Percentiles rank a stretch among this genome's conserved stretches.
Evolutionary conservation across 179 eudicot species (phyloP).

Genomic region (Beta macrorhiza): DNA sequence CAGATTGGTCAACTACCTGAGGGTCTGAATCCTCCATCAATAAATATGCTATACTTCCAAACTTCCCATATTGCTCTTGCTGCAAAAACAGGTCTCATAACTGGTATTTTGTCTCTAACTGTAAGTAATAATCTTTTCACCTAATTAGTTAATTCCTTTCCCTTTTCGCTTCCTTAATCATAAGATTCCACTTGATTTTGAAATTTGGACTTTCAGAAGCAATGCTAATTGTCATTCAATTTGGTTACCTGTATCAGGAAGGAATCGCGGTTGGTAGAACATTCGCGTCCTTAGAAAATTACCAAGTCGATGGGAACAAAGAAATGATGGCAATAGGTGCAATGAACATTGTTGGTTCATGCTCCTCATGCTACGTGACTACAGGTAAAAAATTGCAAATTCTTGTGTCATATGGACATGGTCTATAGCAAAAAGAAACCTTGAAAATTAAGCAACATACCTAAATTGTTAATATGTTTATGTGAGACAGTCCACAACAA

Average conservation of each 20-base stretch:
- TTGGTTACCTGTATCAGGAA: slow-evolving; percentile 47
- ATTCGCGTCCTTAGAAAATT: slow-evolving; percentile 82
- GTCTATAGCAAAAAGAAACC: not conserved
- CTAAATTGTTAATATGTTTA: not conserved
- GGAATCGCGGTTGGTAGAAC: slow-evolving; percentile 95
- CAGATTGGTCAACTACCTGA: slow-evolving; percentile 75
- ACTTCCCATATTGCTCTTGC: slow-evolving; percentile 59
- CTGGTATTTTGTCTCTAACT: slow-evolving; percentile 86
- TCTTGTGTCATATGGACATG: not conserved
- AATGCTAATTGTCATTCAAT: not conserved
- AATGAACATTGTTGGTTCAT: slow-evolving; percentile 84
- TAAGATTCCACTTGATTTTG: not conserved
- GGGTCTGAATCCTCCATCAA: slow-evolving; percentile 89
- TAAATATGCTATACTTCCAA: slow-evolving; percentile 62
- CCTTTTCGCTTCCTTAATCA: not conserved
- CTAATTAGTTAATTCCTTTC: not conserved
- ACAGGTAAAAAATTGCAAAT: slow-evolving; percentile 47
- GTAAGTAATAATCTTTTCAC: slow-evolving; percentile 36
- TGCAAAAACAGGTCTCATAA: slow-evolving; percentile 73
- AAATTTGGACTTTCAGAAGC: not conserved
- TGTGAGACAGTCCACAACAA: not conserved
- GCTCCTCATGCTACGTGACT: slow-evolving; percentile 90
- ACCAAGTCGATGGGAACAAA: slow-evolving; percentile 91
- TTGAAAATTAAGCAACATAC: not conserved
- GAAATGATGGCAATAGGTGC: slow-evolving; percentile 92